phyloP scores from a whole-genome alignment of 139 green algal genomes.

The Asterochloris sp. region DNA sequence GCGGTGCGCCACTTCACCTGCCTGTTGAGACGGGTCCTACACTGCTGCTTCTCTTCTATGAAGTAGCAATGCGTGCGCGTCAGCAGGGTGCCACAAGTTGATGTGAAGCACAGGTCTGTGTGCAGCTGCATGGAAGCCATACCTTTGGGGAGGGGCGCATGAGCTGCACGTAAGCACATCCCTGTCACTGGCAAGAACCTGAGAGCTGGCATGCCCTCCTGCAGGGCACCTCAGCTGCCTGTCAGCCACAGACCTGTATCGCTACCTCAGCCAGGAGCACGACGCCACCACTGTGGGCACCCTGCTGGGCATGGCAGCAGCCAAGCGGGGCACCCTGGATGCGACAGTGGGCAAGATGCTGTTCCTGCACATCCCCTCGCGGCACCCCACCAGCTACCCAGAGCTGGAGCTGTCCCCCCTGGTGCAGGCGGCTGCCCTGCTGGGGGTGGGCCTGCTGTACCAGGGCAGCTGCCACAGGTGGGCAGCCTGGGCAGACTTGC shows the following conservation, averaged over 20 bases:
- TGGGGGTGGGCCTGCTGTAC: conserved; percentile 89
- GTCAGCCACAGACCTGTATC: conserved; percentile 49
- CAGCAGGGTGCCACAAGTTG: too few species aligned
- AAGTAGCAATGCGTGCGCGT: too few species aligned
- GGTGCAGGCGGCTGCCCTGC: conserved; percentile 80
- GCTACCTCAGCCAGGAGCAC: conserved; percentile 74
- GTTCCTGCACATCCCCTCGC: conserved; percentile 91
- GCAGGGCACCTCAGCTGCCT: conserved; percentile 42
- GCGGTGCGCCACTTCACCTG: too few species aligned
- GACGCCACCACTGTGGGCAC: conserved; percentile 60
- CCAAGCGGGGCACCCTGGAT: conserved; percentile 64
- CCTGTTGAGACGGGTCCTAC: too few species aligned
- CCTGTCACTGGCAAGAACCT: neutral
- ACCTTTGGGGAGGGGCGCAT: too few species aligned
- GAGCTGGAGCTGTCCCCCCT: conserved; percentile 90
- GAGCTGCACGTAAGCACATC: too few species aligned
- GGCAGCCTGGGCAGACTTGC: neutral
- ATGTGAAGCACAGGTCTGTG: too few species aligned
- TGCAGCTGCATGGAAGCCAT: too few species aligned
- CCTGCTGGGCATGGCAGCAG: conserved; percentile 78
- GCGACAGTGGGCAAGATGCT: conserved; percentile 76
- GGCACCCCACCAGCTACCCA: conserved; percentile 77
- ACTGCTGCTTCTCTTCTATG: too few species aligned
- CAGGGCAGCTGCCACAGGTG: conserved; percentile 74
- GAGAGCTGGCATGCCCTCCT: neutral